Evolutionary conservation across 1,284 basidiomycete genomes (phyloP).

Genomic region (Leccinum glutinopallens): DNA sequence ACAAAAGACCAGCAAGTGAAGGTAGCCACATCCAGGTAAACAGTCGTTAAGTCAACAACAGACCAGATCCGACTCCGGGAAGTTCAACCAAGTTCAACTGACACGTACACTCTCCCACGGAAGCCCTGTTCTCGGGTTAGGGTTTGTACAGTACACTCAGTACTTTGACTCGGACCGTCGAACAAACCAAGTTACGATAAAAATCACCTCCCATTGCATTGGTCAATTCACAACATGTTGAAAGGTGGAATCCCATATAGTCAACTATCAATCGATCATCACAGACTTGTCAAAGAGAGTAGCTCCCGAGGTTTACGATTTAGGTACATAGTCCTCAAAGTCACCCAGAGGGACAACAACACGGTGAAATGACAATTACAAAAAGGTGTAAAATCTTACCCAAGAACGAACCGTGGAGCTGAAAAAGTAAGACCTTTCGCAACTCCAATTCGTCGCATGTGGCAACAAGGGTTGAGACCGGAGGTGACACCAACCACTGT

Average conservation of each 20-base stretch:
- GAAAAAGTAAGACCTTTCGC: neutral
- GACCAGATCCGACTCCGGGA: neutral
- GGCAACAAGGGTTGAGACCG: neutral
- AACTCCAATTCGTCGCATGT: neutral
- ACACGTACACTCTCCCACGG: constrained; percentile 37
- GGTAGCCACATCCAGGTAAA: constrained; percentile 28
- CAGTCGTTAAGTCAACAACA: neutral
- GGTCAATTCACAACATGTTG: no score
- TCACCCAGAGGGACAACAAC: neutral
- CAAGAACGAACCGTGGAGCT: neutral
- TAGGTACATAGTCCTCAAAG: no score
- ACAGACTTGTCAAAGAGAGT: no score
- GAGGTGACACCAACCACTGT: neutral
- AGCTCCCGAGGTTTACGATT: no score
- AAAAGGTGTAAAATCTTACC: neutral
- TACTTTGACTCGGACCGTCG: no score
- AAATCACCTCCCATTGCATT: no score
- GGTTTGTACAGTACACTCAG: constrained; percentile 12
- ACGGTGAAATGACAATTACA: neutral
- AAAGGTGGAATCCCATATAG: no score
- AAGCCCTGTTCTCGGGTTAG: constrained; percentile 28
- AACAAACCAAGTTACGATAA: no score
- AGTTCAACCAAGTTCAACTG: neutral
- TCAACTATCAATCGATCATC: no score
- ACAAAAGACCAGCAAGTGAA: constrained; percentile 27